Base-by-base conservation (phyloP, 1,284 basidiomycete genomes). In the Mixia osmundae region DNA sequence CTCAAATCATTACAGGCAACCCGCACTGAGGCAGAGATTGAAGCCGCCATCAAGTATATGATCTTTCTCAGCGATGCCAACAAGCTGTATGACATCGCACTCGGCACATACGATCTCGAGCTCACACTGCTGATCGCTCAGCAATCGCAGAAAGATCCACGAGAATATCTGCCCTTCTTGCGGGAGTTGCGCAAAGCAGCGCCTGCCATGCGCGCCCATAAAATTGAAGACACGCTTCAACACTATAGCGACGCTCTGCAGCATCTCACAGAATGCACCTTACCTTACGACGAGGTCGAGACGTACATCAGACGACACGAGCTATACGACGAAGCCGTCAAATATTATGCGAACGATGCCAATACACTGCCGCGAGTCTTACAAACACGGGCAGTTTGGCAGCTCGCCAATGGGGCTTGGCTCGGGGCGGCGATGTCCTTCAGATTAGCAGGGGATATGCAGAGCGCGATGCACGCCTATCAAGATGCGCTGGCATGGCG, bases 71-170 rank as follows among this genome's bases (percentile, higher is more conserved):
- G 83, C 12, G 83, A 95, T 51, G 82, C 85, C 0, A 73, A 97
- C 49, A 68, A 67, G 43, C 66, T 97, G 3, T 97, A 87, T 59
- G 73, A 95, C 53, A 77, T 78, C 4, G 91, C 91, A 2, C 66
- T 99, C 18, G 89, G 91, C 18, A 95, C 95, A 83, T 99, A 99
- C 57, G 83, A 99, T 57, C 94, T 97, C 58, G 72, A 77, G 16
- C 63, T 99, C 2, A 87, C 94, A 2, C 63, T 97, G 23, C 74
- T 97, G 72, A 69, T 99, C 25, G 89, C 91, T 1, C 91, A 97
- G 54, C 78, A 95, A 50, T 79, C 87, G 24, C 85, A 94, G 55
- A 89, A 87, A 77, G 89, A 99, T 57, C 91, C 91, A 5, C 69
- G 87, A 49, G 91, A 99, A 56, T 99, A 97, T 53, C 68, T 99